Conservation (phyloP, 495 filamentous ascomycete genomes). For the Lasiosphaeris hirsuta region DNA sequence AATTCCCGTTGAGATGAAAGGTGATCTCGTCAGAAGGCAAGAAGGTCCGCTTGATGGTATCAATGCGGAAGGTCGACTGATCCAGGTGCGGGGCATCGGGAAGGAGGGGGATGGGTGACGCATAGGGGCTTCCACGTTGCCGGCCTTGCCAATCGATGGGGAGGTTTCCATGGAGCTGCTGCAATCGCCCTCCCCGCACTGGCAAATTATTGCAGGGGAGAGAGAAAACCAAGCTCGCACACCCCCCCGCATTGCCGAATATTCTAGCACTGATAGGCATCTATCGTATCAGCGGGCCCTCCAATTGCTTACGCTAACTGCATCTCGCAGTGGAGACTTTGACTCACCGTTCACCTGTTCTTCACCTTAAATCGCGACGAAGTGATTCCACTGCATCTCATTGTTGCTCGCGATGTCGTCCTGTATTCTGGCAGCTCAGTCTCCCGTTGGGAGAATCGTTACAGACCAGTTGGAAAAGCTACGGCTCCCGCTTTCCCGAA, state of each 20-base stretch:
- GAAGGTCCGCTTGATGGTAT: constrained; percentile 13
- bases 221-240: no score
- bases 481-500: constrained; percentile 7
- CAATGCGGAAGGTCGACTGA: constrained; percentile 33
- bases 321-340: no score
- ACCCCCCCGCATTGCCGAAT: no score
- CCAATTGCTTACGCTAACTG: no score
- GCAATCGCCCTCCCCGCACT: not conserved
- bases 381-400: not conserved
- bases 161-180: not conserved
- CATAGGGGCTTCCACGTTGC: not conserved
- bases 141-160: not conserved
- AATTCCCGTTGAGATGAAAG: not conserved
- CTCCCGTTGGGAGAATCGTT: not conserved
- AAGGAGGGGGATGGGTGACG: constrained; percentile 9
- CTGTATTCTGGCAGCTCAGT: not conserved
- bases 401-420: not conserved
- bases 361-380: no score
- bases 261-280: no score
- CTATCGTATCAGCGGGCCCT: no score
- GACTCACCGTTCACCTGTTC: no score
- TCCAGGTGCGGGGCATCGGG: constrained; percentile 39
- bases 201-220: not conserved
- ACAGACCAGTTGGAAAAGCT: constrained; percentile 12
- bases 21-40: not conserved